These are phyloP conservation scores for Monosporascus sp. DNA, from an alignment of 2,329 filamentous ascomycete genomes.

Conservation along the genomic window DNA sequence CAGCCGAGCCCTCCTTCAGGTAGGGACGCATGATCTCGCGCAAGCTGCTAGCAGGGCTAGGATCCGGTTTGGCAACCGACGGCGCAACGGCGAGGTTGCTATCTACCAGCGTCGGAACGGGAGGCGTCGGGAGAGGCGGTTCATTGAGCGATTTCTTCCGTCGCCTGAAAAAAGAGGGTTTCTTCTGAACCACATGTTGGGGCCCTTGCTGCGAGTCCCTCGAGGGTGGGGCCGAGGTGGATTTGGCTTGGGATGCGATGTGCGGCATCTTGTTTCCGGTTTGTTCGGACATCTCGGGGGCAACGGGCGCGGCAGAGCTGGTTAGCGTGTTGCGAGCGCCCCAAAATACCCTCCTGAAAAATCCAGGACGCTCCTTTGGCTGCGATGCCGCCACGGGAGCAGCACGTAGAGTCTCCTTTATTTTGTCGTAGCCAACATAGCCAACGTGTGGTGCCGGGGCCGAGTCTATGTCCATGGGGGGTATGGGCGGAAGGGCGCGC, in stretches of 20 bases:
- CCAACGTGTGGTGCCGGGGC: conserved; percentile 55
- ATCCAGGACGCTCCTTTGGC: conserved; percentile 70
- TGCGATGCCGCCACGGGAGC: conserved; percentile 36
- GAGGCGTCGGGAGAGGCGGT: conserved; percentile 39
- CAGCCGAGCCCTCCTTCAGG: conserved; percentile 33
- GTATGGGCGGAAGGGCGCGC: conserved; percentile 25
- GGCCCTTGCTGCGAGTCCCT: conserved; percentile 42
- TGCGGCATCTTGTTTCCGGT: conserved; percentile 36
- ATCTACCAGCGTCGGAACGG: conserved; percentile 19
- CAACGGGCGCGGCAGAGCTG: conserved; percentile 26
- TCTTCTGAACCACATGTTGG: conserved; percentile 67
- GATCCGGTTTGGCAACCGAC: conserved; percentile 31
- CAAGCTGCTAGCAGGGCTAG: conserved; percentile 72
- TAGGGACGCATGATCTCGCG: conserved; percentile 86
- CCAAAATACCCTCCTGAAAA: conserved; percentile 90
- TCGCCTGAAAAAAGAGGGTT: conserved; percentile 91
- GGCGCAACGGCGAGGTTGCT: conserved; percentile 17
- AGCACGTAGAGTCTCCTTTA: conserved; percentile 45
- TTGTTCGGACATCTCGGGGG: conserved; percentile 33
- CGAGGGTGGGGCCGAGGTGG: conserved; percentile 39
- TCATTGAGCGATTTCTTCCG: conserved; percentile 87
- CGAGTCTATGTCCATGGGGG: conserved; percentile 34
- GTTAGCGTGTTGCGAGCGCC: conserved; percentile 53
- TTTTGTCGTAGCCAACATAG: conserved; percentile 56
- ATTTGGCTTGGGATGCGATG: conserved; percentile 37